Percentiles rank a stretch among this genome's conserved stretches.
phyloP scores from a whole-genome alignment of 495 filamentous ascomycete species.

The Hypomontagnella submonticulosa region DNA sequence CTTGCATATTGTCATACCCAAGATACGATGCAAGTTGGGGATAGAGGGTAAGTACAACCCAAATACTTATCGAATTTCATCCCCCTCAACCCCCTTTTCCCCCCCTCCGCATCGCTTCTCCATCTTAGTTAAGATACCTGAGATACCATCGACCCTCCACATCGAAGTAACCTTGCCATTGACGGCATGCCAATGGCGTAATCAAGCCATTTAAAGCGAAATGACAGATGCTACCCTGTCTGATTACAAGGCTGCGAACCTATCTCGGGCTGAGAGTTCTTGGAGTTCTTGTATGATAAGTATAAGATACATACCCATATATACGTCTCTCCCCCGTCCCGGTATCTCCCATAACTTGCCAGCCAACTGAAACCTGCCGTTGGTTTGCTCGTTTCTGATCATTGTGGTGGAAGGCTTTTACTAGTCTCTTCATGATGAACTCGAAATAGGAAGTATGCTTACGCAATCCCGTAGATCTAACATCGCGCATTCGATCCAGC shows the following conservation, averaged over 20 bases:
- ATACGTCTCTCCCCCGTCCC: constrained; percentile 10
- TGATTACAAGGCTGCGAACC: constrained; percentile 43
- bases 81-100: constrained; percentile 1
- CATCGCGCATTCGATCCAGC: too few species aligned
- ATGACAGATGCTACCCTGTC: constrained; percentile 48
- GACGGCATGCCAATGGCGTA: constrained; percentile 27
- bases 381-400: not conserved
- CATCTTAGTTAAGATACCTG: constrained; percentile 32
- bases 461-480: too few species aligned
- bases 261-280: constrained; percentile 24
- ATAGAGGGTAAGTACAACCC: constrained; percentile 26
- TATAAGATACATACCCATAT: constrained; percentile 16
- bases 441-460: too few species aligned
- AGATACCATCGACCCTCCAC: constrained; percentile 40
- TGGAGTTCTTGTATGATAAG: constrained; percentile 10
- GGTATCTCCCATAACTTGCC: constrained; percentile 3
- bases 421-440: too few species aligned
- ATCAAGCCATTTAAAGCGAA: constrained; percentile 35
- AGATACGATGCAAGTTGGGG: constrained; percentile 41
- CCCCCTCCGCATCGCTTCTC: constrained; percentile 16
- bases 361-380: constrained; percentile 2
- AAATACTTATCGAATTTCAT: constrained; percentile 31
- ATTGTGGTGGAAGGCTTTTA: not conserved
- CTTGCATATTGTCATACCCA: constrained; percentile 53
- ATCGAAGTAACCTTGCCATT: constrained; percentile 14